phyloP scores from a whole-genome alignment of 306 rosid genomes.

The Mimosa bimucronata region DNA sequence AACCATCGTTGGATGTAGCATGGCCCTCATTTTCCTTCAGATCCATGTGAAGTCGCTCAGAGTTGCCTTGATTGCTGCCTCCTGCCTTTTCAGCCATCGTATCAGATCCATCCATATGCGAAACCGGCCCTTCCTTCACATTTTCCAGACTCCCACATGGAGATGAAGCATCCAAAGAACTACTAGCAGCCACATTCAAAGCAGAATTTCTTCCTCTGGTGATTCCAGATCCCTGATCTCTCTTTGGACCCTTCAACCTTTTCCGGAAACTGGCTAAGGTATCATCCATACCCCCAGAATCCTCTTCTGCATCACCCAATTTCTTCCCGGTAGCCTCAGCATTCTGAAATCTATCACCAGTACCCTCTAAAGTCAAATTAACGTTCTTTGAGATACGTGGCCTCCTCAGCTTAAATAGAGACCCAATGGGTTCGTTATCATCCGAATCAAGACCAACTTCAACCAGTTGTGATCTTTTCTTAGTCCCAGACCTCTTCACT shows the following conservation, averaged over 20 bases:
- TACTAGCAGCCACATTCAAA: constrained; percentile 46
- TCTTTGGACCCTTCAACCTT: constrained; percentile 90
- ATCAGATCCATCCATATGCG: constrained; percentile 26
- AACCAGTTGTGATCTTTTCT: constrained; percentile 60
- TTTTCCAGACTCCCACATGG: background rate
- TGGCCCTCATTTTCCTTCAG: constrained; percentile 12
- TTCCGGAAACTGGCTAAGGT: constrained; percentile 92
- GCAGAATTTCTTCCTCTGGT: constrained; percentile 45
- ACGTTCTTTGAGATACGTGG: constrained; percentile 61
- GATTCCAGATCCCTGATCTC: constrained; percentile 61
- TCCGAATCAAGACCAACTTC: constrained; percentile 63
- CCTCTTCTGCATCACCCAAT: constrained; percentile 43
- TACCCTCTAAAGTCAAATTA: constrained; percentile 42
- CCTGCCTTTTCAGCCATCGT: background rate
- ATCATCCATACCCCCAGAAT: constrained; percentile 81
- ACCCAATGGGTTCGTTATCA: constrained; percentile 85
- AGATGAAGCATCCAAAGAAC: constrained; percentile 33
- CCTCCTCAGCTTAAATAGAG: constrained; percentile 70
- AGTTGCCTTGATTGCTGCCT: constrained; percentile 8
- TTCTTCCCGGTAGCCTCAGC: constrained; percentile 40
- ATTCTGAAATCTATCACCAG: constrained; percentile 49
- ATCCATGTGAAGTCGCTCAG: background rate
- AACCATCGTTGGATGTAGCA: background rate
- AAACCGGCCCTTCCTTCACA: background rate
- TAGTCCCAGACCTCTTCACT: constrained; percentile 55